A percentile compares a stretch with the other conserved stretches of the same genome.
These are phyloP conservation scores for Fusarium virguliforme DNA, from an alignment of 2,329 filamentous ascomycete species.

Conservation along the genomic window DNA sequence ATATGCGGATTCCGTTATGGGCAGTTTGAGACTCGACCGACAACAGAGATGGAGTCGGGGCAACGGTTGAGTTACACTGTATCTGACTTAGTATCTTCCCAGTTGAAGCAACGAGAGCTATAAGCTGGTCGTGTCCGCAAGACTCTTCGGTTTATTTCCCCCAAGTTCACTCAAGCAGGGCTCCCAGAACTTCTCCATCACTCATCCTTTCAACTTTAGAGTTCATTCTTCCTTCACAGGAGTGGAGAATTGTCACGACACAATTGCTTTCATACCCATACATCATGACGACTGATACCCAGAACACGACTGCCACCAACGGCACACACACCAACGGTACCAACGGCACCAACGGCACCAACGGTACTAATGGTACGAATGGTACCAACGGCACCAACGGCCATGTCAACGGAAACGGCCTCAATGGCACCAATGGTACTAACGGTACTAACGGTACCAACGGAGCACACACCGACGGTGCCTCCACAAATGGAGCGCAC, in stretches of 20 bases:
- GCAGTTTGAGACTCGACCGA: neutral
- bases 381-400: neutral
- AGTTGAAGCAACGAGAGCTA: neutral
- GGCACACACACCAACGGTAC: constrained; percentile 8
- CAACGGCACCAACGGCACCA: neutral
- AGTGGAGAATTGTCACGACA: constrained; percentile 1
- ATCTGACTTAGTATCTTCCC: no score
- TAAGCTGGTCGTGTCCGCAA: neutral
- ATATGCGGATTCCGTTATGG: neutral
- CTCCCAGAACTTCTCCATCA: neutral
- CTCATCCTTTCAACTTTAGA: neutral
- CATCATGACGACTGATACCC: constrained; percentile 1
- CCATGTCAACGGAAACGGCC: neutral
- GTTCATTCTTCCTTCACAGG: constrained; percentile 12
- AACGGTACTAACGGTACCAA: constrained; percentile 16
- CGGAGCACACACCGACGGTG: constrained; percentile 13
- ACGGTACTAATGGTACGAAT: constrained; percentile 5
- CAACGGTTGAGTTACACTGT: no score
- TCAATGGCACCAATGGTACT: constrained; percentile 11
- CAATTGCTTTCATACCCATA: neutral
- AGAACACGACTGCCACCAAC: constrained; percentile 2
- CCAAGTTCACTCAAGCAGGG: neutral
- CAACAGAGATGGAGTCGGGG: neutral
- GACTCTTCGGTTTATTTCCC: neutral
- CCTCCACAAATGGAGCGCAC: neutral